Base-by-base conservation (phyloP, 768 basidiomycete genomes). In the Termitomyces titanicus region DNA sequence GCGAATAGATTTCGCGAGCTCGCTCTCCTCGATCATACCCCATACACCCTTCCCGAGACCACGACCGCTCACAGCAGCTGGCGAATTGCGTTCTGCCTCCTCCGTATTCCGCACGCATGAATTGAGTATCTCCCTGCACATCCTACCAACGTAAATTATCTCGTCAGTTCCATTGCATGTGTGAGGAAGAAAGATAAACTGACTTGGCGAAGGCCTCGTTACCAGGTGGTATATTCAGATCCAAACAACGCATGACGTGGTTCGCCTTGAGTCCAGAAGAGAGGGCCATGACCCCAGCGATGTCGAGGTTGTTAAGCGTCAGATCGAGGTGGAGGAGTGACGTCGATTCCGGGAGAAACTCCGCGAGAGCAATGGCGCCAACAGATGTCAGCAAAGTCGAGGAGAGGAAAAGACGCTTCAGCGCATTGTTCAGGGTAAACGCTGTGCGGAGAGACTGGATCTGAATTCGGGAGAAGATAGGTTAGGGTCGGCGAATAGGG, bases 31-130 rank as follows among this genome's bases (percentile, higher is more conserved):
- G 51, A 92, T 89, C 82, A 92, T 81, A 0, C 81, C 82, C 91
- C 91, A 93, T 12, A 93, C 80, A 1, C 88, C 88, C 62, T 83
- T 91, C 1, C 79, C 78, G 6, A 70, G 61, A 3, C 82, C 84
- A n/a, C 82, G 77, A 5, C 82, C 82, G 55, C 78, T 79, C 22
- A 25, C 50, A 6, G 24, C 27, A 18, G 62, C 63, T 54, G 70
- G 75, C 38, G 70, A 62, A 31, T 56, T 62, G 43, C 74, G 65
- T 63, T 88, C 88, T 0, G 89, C 95, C 53, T 88, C 85, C 67
- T 98, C 95, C 0, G 96, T 98, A 61, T 99, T 98, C 54, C 95
- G 76, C 8, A 95, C 85, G 68, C 96, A 99, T 11, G 86, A 83
- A 60, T 89, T 91, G 57, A 98, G 71, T 51, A 99, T 96, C 52